Conservation (phyloP, 1,284 basidiomycete genomes). For the Cryptococcus sp. region DNA sequence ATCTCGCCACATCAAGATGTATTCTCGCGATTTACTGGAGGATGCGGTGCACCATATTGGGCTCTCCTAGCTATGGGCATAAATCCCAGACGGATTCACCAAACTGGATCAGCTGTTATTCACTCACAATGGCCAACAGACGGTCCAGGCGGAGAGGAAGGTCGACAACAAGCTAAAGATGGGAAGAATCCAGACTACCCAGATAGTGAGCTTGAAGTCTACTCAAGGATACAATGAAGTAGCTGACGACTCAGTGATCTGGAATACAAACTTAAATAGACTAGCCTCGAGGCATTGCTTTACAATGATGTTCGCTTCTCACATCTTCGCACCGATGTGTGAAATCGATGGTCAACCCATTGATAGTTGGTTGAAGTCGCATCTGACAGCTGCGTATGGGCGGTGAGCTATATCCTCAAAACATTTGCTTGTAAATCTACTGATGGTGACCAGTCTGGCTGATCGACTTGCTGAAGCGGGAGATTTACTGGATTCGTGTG, state of each 20-base stretch:
- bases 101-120: slow-evolving; percentile 24
- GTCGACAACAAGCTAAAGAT: slow-evolving; percentile 10
- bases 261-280: slow-evolving; percentile 32
- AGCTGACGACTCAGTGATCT: slow-evolving; percentile 26
- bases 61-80: slow-evolving; percentile 25
- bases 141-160: slow-evolving; percentile 24
- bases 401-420: slow-evolving; percentile 15
- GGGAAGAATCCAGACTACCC: slow-evolving; percentile 21
- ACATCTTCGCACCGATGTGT: slow-evolving; percentile 32
- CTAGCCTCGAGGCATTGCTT: slow-evolving; percentile 31
- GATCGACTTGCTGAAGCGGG: slow-evolving; percentile 42
- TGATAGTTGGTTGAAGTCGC: slow-evolving; percentile 15
- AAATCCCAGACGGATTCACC: slow-evolving; percentile 24
- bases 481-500: slow-evolving; percentile 49
- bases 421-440: neutral
- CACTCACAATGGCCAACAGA: slow-evolving; percentile 21
- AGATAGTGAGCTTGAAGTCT: slow-evolving; percentile 19
- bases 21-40: slow-evolving; percentile 28
- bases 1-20: slow-evolving; percentile 37
- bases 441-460: slow-evolving; percentile 17
- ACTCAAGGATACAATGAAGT: neutral
- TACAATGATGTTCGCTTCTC: slow-evolving; percentile 33
- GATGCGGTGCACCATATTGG: slow-evolving; percentile 35
- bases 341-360: slow-evolving; percentile 22
- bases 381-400: slow-evolving; percentile 22